A percentile compares a stretch with the other conserved stretches of the same genome.
phyloP scores from a whole-genome alignment of 352 stramenopile genomes.

The Phytophthora ramorum region DNA sequence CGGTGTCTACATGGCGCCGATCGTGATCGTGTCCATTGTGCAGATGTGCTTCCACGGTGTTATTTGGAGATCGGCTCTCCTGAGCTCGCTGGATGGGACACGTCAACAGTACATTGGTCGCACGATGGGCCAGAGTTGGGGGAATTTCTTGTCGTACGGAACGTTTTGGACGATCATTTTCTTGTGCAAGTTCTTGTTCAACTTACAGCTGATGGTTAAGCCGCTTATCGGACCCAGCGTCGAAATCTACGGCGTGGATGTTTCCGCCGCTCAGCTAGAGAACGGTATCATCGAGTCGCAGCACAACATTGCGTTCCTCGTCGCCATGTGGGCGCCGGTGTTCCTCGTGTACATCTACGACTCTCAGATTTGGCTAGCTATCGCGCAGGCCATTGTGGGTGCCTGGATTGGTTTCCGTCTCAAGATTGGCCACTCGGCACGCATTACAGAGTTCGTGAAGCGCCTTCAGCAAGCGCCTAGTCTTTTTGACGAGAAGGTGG shows the following conservation, averaged over 20 bases:
- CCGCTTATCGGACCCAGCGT: conserved; percentile 96
- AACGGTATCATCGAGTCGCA: conserved; percentile 74
- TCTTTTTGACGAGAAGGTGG: conserved; percentile 84
- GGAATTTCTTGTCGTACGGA: conserved; percentile 68
- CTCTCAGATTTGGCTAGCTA: conserved; percentile 88
- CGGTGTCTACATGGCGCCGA: conserved; percentile 63
- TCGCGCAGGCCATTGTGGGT: conserved; percentile 81
- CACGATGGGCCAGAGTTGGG: conserved; percentile 79
- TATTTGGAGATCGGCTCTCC: conserved; percentile 61
- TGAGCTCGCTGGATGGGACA: conserved; percentile 75
- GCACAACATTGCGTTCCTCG: conserved; percentile 85
- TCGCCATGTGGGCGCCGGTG: conserved; percentile 79
- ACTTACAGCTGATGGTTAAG: conserved; percentile 97
- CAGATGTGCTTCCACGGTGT: conserved; percentile 70
- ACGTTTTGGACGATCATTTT: conserved; percentile 87
- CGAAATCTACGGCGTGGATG: conserved; percentile 91
- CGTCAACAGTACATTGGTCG: conserved; percentile 84
- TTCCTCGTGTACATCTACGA: conserved; percentile 91
- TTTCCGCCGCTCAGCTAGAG: conserved; percentile 45
- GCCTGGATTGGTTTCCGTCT: conserved; percentile 79
- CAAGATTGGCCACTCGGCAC: conserved; percentile 84
- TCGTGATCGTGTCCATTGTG: conserved; percentile 65
- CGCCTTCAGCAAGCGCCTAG: conserved; percentile 66
- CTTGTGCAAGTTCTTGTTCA: conserved; percentile 97
- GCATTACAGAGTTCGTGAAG: conserved; percentile 78